These are phyloP conservation scores for Dactylellina parvicollis DNA, from an alignment of 2,329 filamentous ascomycete genomes.

Conservation along the genomic window DNA sequence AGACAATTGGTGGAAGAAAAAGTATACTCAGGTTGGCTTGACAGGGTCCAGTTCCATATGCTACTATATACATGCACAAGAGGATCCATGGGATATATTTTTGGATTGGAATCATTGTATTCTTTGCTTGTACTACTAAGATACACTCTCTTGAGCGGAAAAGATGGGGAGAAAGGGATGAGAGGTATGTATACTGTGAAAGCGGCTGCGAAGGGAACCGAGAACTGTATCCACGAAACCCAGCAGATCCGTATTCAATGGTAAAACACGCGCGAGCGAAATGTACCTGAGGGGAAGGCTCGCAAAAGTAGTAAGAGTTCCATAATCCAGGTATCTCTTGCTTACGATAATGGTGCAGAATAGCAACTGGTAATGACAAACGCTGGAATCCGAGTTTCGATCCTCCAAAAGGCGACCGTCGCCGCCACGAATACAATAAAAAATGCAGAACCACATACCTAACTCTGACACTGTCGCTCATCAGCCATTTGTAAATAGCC, in stretches of 20 bases:
- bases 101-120: conserved; percentile 43
- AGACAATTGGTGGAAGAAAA: conserved; percentile 66
- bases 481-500: conserved; percentile 99
- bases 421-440: not conserved
- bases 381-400: not conserved
- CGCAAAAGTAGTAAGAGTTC: conserved; percentile 37
- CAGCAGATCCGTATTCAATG: not conserved
- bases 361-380: conserved; percentile 2
- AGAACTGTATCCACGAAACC: not conserved
- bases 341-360: not conserved
- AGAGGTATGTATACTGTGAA: conserved; percentile 15
- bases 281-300: not conserved
- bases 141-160: conserved; percentile 42
- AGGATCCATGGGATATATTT: conserved; percentile 28
- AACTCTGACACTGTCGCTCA: conserved; percentile 94
- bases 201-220: not conserved
- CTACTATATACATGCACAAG: conserved; percentile 46
- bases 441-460: conserved; percentile 65
- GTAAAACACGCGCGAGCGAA: not conserved
- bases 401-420: conserved; percentile 11
- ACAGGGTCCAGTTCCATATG: conserved; percentile 36
- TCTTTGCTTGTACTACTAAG: conserved; percentile 50
- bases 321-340: conserved; percentile 35
- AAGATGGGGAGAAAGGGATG: conserved; percentile 4
- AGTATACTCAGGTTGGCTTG: conserved; percentile 1